A percentile compares a stretch with the other conserved stretches of the same genome.
These are phyloP conservation scores for Letharia columbiana DNA, from an alignment of 495 filamentous ascomycete genomes.

Conservation along the genomic window DNA sequence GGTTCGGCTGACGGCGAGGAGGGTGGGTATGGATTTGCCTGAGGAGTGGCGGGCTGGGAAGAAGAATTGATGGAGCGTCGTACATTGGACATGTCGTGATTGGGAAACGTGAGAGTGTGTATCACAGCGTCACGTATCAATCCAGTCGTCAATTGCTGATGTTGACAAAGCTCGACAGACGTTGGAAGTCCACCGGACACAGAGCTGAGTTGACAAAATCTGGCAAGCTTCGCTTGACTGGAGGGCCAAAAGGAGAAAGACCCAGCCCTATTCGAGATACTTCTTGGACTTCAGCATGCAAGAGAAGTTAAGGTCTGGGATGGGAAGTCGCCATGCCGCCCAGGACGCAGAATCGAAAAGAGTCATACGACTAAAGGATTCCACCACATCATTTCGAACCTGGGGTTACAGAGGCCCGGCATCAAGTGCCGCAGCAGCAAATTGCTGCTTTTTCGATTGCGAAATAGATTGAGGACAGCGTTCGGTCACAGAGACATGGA, in stretches of 20 bases:
- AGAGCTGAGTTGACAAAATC: neutral
- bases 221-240: neutral
- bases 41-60: constrained; percentile 33
- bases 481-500: neutral
- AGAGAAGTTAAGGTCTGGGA: neutral
- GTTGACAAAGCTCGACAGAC: neutral
- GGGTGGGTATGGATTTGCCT: constrained; percentile 85
- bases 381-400: neutral
- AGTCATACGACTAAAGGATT: neutral
- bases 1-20: constrained; percentile 70
- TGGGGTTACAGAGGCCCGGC: neutral
- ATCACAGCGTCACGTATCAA: neutral
- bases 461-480: neutral
- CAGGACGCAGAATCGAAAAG: neutral
- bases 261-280: neutral
- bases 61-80: constrained; percentile 3
- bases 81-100: neutral
- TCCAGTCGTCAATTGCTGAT: neutral
- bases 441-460: neutral
- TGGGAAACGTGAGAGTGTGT: neutral
- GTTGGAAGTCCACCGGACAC: neutral
- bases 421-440: neutral
- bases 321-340: neutral
- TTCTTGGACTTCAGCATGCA: neutral
- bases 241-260: neutral